Base-by-base conservation (phyloP, 345 rosid species). In the Isatis tinctoria region DNA sequence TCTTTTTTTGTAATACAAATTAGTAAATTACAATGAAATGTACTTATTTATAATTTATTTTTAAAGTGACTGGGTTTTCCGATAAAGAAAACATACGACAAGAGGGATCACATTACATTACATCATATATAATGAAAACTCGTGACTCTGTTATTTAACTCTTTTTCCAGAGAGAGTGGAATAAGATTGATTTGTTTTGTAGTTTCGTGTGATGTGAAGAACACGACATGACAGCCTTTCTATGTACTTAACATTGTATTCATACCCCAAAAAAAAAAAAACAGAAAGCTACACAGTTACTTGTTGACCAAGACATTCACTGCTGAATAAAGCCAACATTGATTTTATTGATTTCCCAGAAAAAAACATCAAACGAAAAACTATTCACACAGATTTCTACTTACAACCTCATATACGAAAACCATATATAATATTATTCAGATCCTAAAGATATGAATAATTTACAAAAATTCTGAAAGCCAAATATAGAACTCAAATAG, bases 201-300 rank as follows among this genome's bases (percentile, higher is more conserved):
- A 26, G 60, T 52, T 61, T 40, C 26, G 44, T 39, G 59, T 30
- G 56, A 43, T 70, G 60, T 76, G 75, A 64, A 49, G 67, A 57
- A 70, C 72, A 70, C 44, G 72, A 76, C 67, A 76, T 64, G 72
- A 70, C 80, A 76, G 71, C 54, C 70, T 64, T 77, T 48, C 16
- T 16, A 52, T 52, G 65, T 67, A 48, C 32, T 51, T 64, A n/a
- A 43, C 47, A 8, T 41, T 45, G 10, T 69, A 47, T 18, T 35
- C 61, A 63, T 43, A 11, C 54, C 24, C 24, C n/a, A n/a, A n/a
- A n/a, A n/a, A n/a, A 75, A 51, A 24, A 13, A 43, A 33, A 41
- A 24, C 49, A 71, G 51, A 70, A 70, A 77, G 17, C 39, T 35
- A 62, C 71, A 33, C 43, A 22, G 41, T 77, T 20, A 59, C 76